Percentiles rank a stretch among this genome's conserved stretches.
Conservation (phyloP, 495 filamentous ascomycete genomes). For the Penicillium atrosanguineum region DNA sequence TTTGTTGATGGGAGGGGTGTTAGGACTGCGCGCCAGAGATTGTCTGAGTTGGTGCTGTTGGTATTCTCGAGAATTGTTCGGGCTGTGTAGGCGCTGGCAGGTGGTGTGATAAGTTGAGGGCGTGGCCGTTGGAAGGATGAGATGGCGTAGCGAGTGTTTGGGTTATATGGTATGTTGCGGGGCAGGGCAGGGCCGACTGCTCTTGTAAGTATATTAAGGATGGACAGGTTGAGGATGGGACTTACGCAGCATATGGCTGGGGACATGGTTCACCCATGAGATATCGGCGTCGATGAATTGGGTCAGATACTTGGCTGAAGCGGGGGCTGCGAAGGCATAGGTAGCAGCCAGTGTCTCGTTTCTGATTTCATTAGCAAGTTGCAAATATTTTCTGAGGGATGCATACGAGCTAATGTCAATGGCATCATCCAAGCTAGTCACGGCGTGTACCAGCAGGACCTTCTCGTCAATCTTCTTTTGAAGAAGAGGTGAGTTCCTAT, state of each 20-base stretch:
- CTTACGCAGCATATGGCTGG: conserved; percentile 41
- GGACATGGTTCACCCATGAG: conserved; percentile 52
- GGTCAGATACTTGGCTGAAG: conserved; percentile 50
- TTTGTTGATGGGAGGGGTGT: conserved; percentile 38
- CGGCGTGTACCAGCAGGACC: conserved; percentile 33
- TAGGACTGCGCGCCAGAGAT: conserved; percentile 26
- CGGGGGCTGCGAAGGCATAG: conserved; percentile 48
- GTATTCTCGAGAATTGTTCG: conserved; percentile 16
- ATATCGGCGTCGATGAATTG: conserved; percentile 48
- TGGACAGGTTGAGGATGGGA: neutral
- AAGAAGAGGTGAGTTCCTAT: conserved; percentile 26
- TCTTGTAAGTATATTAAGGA: neutral
- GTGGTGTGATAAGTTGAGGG: conserved; percentile 34
- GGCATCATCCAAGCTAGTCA: conserved; percentile 45
- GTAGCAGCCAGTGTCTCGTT: conserved; percentile 37
- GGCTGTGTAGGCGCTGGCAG: conserved; percentile 7
- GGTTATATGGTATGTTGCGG: conserved; percentile 18
- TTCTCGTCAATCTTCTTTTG: conserved; percentile 31
- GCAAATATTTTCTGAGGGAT: neutral
- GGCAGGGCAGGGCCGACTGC: conserved; percentile 43
- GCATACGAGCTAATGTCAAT: conserved; percentile 38
- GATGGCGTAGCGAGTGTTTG: conserved; percentile 36
- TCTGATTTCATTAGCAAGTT: conserved; percentile 6
- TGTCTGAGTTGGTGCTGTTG: conserved; percentile 10
- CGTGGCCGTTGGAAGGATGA: conserved; percentile 38